Evolutionary conservation across 331 rosid species (phyloP), one percentile per base, ranked within the genome.

Genomic region (Quercus tomentella): DNA sequence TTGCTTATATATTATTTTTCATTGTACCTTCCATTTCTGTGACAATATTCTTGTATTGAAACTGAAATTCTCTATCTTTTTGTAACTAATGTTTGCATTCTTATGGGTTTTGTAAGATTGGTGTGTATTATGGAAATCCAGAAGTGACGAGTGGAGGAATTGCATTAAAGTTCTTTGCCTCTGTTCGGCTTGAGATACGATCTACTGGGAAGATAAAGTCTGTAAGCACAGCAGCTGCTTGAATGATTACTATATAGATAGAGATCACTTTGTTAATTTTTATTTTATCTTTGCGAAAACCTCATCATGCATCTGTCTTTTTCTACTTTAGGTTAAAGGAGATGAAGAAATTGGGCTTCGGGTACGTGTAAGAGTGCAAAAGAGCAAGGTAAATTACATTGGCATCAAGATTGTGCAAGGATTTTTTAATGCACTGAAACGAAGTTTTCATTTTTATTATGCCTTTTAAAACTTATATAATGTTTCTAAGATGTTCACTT

Each of bases 111-210:
- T 75, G 77, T 71, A 79, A 96, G 99, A 96, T 96, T 84, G 97
- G 99, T 84, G 97, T 91, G 66, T 93, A 91, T 82, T 96, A 96
- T 80, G 99, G 99, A 81, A 96, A 96, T 85, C 99, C 99, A 68
- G 98, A 96, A 89, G 99, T 96, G 84, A 93, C 99, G 49, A 93
- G 98, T 86, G 99, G 99, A 76, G 99, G 99, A 81, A 96, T 96
- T 81, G 99, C 99, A 26, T 83, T 96, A 69, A 96, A 96, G 89
- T 96, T 96, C 86, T 96, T 96, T 85, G 99, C 99, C 20, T 96
- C 98, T 22, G 83, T 96, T 80, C 88, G 99, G 76, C 92, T 96
- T 57, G 99, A 96, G 92, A 88, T 96, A 87, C 98, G 99, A 75
- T 51, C 97, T 57, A 89, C 74, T 18, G 99, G 99, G 92, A 96